Percentiles rank a stretch among this genome's conserved stretches.
phyloP scores from a whole-genome alignment of 768 basidiomycete species.

The Kwoniella bestiolae region DNA sequence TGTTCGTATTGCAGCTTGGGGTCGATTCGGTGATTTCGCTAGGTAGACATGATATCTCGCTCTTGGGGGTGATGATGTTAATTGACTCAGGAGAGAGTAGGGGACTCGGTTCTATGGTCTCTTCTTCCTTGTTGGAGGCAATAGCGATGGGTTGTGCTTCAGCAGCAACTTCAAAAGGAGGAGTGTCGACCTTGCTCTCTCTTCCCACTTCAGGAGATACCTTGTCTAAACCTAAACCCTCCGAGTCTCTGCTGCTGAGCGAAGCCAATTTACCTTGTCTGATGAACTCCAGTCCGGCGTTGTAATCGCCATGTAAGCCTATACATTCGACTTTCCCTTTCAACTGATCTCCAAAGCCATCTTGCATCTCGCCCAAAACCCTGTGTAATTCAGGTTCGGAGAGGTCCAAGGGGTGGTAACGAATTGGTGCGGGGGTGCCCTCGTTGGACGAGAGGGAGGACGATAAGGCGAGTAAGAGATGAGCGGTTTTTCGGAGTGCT shows the following conservation, averaged over 20 bases:
- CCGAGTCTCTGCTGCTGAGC: constrained; percentile 10
- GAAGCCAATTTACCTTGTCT: constrained; percentile 65
- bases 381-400: constrained; percentile 83
- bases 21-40: constrained; percentile 20
- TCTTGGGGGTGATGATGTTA: constrained; percentile 24
- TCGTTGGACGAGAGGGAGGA: constrained; percentile 55
- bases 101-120: constrained; percentile 16
- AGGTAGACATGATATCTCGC: constrained; percentile 18
- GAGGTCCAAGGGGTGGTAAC: constrained; percentile 91
- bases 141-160: not conserved
- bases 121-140: not conserved
- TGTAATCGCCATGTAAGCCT: constrained; percentile 90
- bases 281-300: constrained; percentile 82
- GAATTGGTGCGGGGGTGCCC: constrained; percentile 63
- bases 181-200: not conserved
- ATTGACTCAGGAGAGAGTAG: constrained; percentile 19
- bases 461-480: constrained; percentile 75
- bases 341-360: constrained; percentile 64
- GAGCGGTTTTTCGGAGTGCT: constrained; percentile 84
- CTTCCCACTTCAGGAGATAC: not conserved
- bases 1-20: not conserved
- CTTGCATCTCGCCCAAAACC: constrained; percentile 70
- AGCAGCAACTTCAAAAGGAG: not conserved
- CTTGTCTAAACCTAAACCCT: not conserved
- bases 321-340: constrained; percentile 75